Evolutionary conservation across 139 green algal species (phyloP), one percentile per base, ranked within the genome.

Genomic region (Chlorella sp.): DNA sequence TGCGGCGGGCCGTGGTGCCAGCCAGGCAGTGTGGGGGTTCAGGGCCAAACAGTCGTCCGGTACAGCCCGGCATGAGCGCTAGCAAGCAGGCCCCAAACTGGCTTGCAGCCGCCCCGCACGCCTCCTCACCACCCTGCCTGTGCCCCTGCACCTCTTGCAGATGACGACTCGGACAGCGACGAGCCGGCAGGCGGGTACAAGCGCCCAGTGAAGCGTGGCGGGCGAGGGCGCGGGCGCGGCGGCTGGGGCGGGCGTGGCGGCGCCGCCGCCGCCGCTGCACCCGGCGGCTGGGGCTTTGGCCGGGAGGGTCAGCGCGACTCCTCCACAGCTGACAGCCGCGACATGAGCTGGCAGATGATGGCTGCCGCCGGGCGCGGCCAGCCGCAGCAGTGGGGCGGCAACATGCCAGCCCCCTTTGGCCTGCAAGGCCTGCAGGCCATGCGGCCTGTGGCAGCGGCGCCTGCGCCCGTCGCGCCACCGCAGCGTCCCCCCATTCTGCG

Each of bases 401-500:
- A 17, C 2, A 47, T 17, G 47, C 55, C 71, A 28, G 74, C 74
- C 4, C 9, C 47, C 23, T 56, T 15, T n/a, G 15, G 25, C 5
- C 38, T 26, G 30, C 18, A 6, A 23, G 25, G 38, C 39, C 74
- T 65, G 56, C 51, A 69, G 0, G 47, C 51, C 39, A 15, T 41
- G 62, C 26, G 41, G 62, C 28, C 23, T 39, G 30, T 38, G 18
- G 4, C 41, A 38, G 26, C 26, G 39, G 2, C 16, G 60, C 26
- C 17, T 9, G 30, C 44, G 20, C 39, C 26, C 6, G 3, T 32
- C 47, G 38, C 26, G 39, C 26, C 41, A 26, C 82, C 39, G 13
- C 11, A 30, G 82, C 71, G 55, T 74, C 74, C 83, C 13, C 55
- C 70, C 18, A 56, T 89, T 41, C 79, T 76, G 79, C n/a, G n/a